These are phyloP conservation scores for Penstemon newberryi DNA, from an alignment of 257 asterid genomes.

Conservation along the genomic window DNA sequence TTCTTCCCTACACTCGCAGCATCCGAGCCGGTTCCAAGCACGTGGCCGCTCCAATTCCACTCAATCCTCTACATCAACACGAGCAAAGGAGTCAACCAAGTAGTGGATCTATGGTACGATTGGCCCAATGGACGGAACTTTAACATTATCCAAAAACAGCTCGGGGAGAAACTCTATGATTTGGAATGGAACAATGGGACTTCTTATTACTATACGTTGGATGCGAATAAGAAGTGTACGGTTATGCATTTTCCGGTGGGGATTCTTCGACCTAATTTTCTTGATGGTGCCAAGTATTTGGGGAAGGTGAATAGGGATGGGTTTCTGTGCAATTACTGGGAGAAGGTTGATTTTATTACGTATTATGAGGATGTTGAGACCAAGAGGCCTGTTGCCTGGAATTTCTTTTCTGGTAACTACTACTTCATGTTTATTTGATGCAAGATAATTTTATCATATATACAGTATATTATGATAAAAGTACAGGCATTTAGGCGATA, in stretches of 20 bases:
- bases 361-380: slow-evolving; percentile 74
- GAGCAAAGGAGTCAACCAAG: slow-evolving; percentile 47
- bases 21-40: slow-evolving; percentile 47
- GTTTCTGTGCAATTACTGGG: slow-evolving; percentile 77
- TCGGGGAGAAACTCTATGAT: slow-evolving; percentile 52
- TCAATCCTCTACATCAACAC: slow-evolving; percentile 51
- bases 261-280: slow-evolving; percentile 67
- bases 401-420: slow-evolving; percentile 45
- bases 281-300: slow-evolving; percentile 52
- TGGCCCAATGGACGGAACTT: slow-evolving; percentile 68
- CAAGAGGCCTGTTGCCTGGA: slow-evolving; percentile 69
- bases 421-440: no score
- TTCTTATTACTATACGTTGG: slow-evolving; percentile 60
- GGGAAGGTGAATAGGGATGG: slow-evolving; percentile 64
- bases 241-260: slow-evolving; percentile 50
- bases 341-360: slow-evolving; percentile 61
- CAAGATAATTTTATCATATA: no score
- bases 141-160: slow-evolving; percentile 67
- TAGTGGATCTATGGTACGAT: slow-evolving; percentile 68
- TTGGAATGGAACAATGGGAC: slow-evolving; percentile 82
- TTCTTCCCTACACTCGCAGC: slow-evolving; percentile 18
- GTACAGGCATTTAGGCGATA: no score
- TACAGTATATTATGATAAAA: no score
- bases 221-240: slow-evolving; percentile 42
- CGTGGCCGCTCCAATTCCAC: slow-evolving; percentile 86